Base-by-base conservation (phyloP, 768 basidiomycete genomes). In the Obba rivulosa region DNA sequence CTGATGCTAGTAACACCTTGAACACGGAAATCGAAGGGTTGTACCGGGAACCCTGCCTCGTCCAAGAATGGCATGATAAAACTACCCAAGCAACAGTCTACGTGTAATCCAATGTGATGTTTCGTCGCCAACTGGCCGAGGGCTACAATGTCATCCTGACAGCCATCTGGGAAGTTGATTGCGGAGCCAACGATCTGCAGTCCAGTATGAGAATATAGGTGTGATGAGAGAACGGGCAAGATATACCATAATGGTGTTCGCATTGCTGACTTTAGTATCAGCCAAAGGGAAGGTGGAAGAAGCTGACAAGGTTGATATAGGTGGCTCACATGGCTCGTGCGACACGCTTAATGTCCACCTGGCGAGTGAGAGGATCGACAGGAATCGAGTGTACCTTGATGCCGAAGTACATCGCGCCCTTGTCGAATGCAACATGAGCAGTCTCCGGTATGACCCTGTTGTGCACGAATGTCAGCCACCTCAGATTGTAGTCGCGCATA, bases 61-160 rank as follows among this genome's bases (percentile, higher is more conserved):
- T 92, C 87, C 41, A 99, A 75, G 76, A 90, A 99, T 0, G 95
- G 93, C 51, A 97, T 78, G 54, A 97, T 86, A 68, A 98, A 96
- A 42, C 86, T 87, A 2, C 93, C 94, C 9, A 97, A 73, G 64
- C 94, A 97, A 63, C 92, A 94, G 58, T 96, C 94, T 50, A 97
- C 93, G 62, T 96, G 95, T 21, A 97, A 67, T 7, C 93, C 92
- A 47, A 94, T 73, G 16, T 86, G 84, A 62, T 93, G 67, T 55
- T 70, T 73, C 48, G 76, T 66, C 0, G 95, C 94, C 14, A 99
- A 74, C 34, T 71, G 71, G 16, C 81, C 86, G 2, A 99, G 81
- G 0, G 75, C 81, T 14, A 80, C 72, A 45, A 99, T 95, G 49
- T 93, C 81, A 62, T 94, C 92, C 69, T 88, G 86, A 57, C 83